phyloP scores from a whole-genome alignment of 2,329 filamentous ascomycete species.

The Hirsutella rhossiliensis region DNA sequence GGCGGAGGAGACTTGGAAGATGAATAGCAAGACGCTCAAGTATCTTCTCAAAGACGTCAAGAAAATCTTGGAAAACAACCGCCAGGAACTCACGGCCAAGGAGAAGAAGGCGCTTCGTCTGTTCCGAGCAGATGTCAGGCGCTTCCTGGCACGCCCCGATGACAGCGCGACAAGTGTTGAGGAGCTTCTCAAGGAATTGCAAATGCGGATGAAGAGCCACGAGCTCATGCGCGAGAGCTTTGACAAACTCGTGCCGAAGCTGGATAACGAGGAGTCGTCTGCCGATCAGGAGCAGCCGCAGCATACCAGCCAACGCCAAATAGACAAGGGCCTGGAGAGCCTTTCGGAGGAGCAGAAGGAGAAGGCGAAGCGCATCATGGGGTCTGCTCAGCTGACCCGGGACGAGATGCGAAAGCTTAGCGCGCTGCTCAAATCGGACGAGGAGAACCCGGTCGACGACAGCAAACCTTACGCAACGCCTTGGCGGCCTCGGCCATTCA shows the following conservation, averaged over 20 bases:
- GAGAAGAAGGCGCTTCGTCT: constrained; percentile 64
- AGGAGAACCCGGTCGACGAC: constrained; percentile 65
- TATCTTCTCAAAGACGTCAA: constrained; percentile 19
- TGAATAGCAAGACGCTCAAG: constrained; percentile 13
- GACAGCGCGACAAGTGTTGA: constrained; percentile 14
- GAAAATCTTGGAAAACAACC: constrained; percentile 28
- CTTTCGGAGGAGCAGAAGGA: constrained; percentile 18
- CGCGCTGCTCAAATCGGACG: constrained; percentile 46
- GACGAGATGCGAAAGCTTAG: constrained; percentile 42
- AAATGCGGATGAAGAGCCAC: constrained; percentile 20
- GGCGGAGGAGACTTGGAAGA: constrained; percentile 11
- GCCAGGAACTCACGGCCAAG: constrained; percentile 46
- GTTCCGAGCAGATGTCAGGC: constrained; percentile 55
- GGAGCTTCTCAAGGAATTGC: constrained; percentile 19
- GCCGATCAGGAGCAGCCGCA: constrained; percentile 9
- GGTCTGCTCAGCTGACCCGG: constrained; percentile 22
- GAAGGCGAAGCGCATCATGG: constrained; percentile 20
- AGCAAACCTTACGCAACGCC: constrained; percentile 81
- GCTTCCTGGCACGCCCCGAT: constrained; percentile 37
- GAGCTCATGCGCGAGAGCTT: constrained; percentile 17
- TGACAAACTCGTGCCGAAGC: constrained; percentile 13
- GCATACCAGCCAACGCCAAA: constrained; percentile 17
- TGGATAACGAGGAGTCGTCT: constrained; percentile 3
- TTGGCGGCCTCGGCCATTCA: constrained; percentile 76
- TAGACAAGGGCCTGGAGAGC: constrained; percentile 22